Conservation (phyloP, 179 eudicot species). For the Silene coronaria region DNA sequence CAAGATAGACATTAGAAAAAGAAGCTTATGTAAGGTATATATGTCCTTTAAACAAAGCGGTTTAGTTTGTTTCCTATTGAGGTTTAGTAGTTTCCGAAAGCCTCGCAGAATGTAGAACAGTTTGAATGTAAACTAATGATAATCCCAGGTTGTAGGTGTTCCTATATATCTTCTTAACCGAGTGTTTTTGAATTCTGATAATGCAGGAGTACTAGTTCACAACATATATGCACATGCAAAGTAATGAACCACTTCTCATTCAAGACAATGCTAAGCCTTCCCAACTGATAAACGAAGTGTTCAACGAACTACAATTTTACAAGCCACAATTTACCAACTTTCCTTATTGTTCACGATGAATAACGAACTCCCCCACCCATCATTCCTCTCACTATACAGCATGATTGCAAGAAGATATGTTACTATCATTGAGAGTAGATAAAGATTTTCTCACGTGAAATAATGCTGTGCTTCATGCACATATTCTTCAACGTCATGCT, state of each 20-base stretch:
- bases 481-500: constrained; percentile 59
- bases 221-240: not conserved
- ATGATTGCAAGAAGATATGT: not conserved
- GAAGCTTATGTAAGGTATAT: not conserved
- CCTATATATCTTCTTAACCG: not conserved
- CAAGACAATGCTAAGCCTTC: not conserved
- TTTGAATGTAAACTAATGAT: not conserved
- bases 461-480: constrained; percentile 50
- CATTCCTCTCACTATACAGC: not conserved
- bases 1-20: constrained; percentile 17
- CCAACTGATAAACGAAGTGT: not conserved
- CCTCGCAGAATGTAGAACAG: not conserved
- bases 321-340: constrained; percentile 4
- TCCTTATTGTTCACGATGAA: not conserved
- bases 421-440: not conserved
- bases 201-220: not conserved
- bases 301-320: not conserved
- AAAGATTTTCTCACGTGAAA: constrained; percentile 50
- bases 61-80: not conserved
- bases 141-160: not conserved
- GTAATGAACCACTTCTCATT: not conserved
- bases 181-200: not conserved
- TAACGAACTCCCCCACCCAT: not conserved
- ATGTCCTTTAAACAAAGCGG: not conserved
- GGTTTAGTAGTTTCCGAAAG: not conserved